Evolutionary conservation across 192 early-diverging fungal genomes (phyloP), one percentile per base, ranked within the genome.

Genomic region (Borealophlyctis nickersoniae): DNA sequence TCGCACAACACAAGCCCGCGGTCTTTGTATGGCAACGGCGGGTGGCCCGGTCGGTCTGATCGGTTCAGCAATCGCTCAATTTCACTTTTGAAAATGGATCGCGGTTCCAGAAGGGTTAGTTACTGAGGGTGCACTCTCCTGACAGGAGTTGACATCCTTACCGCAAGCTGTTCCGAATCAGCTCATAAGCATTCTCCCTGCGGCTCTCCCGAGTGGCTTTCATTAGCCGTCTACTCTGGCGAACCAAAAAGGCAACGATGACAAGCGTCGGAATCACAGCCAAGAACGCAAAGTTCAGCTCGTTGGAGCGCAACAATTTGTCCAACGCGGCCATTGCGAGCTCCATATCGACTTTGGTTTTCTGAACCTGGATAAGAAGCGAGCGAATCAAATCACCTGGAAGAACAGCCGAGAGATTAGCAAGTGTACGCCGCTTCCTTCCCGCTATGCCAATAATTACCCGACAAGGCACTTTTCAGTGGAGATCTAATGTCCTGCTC

Each of bases 271-370:
- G 92, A 1, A 89, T 79, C 0, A 91, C 80, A 1, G 89, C 91
- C 55, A 97, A 67, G 56, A 97, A 87, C 9, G 91, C 86, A 83
- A 97, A 97, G 60, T 97, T 97, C 59, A 97, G 86, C 67, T 97
- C 95, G 71, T 97, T 97, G 0, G 95, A 87, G 60, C 88, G 87
- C 52, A 97, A 83, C 24, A 97, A 82, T 65, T 95, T 93, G 71
- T 97, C 93, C 24, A 97, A 67, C 0, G 94, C 93, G 0, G 90
- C 77, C 88, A 97, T 94, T 16, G 93, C 91, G 4, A 93, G 73
- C 34, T 92, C 92, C 29, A 92, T 83, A 71, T 97, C 95, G 0
- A 97, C 93, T 71, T 97, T 97, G 4, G 91, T 88, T 71, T 97
- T 97, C 76, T 97, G 95, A 4, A 97, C 52, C 58, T 81, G 79